Evolutionary conservation across 176 grass and related monocot species (phyloP), one percentile per base, ranked within the genome.

Genomic region (Rhynchospora tenuis): DNA sequence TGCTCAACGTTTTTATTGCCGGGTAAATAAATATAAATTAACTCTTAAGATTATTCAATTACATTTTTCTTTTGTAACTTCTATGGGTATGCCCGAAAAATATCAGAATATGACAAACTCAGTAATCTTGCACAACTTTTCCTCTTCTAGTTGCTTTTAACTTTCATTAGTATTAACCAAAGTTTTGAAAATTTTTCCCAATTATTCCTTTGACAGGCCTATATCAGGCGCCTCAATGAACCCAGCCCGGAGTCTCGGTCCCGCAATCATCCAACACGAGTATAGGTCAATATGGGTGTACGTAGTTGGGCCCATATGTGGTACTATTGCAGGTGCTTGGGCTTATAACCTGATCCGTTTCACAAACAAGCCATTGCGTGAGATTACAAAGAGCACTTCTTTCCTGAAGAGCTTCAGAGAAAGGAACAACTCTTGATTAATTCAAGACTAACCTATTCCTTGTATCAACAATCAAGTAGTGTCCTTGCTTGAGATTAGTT

Each of bases 271-370:
- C 4, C 77, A 80, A 3, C 58, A 91, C 60, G 23, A 81, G 66
- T 99, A 93, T 80, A 16, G 62, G 62, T 84, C 84, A 2, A 92
- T 99, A 58, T 99, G 97, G 96, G 89, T 99, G 17, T 99, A 96
- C 83, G 80, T 99, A 2, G 88, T 93, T 0, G 93, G 93, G 0
- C 93, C 93, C 0, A 48, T 95, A 26, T 87, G 77, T 14, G 93
- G 97, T 28, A 69, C 97, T 4, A 90, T 99, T 9, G 88, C 85
- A 2, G 97, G 97, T 50, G 93, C 93, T 0, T 93, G 93, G 97
- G 91, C 97, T 22, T 99, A 99, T 89, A 99, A 99, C 85, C 89
- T 99, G 71, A 99, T 99, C 88, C 86, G 97, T 13, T 99, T 99
- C 93, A 99, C 97, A 80, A 93, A 96, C 83, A 93, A 93, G 91